Conservation (phyloP, 2,329 filamentous ascomycete genomes). For the Trichoderma atrobrunneum region DNA sequence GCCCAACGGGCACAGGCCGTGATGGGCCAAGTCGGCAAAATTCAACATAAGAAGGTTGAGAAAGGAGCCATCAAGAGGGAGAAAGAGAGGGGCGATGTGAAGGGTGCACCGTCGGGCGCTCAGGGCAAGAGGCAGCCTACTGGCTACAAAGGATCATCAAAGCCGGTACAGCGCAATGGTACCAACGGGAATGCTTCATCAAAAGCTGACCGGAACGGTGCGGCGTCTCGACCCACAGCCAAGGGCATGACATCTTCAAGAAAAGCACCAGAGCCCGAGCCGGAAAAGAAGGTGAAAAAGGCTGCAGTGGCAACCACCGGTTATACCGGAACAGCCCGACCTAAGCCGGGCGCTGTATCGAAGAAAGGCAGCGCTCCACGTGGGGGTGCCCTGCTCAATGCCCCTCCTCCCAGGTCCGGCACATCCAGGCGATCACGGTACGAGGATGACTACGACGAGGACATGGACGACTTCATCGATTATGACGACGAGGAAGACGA, state of each 20-base stretch:
- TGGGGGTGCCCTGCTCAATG: constrained; percentile 42
- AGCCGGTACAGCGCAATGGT: constrained; percentile 29
- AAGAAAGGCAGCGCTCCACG: constrained; percentile 37
- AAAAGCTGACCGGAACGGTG: constrained; percentile 8
- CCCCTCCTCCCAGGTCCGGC: constrained; percentile 28
- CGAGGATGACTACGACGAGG: constrained; percentile 61
- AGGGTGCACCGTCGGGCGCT: constrained; percentile 29
- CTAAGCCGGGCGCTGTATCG: constrained; percentile 41
- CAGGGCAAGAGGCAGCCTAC: constrained; percentile 26
- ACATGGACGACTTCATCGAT: constrained; percentile 60
- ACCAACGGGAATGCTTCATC: constrained; percentile 19
- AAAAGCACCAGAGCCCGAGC: constrained; percentile 31
- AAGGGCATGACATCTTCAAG: constrained; percentile 21
- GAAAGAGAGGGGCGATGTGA: constrained; percentile 41
- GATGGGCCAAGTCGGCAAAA: constrained; percentile 64
- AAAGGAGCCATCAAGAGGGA: constrained; percentile 54
- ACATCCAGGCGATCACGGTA: constrained; percentile 39
- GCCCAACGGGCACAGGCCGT: constrained; percentile 63
- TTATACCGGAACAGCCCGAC: constrained; percentile 63
- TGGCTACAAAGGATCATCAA: constrained; percentile 35
- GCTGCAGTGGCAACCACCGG: constrained; percentile 61
- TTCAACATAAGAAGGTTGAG: constrained; percentile 72
- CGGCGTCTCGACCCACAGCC: constrained; percentile 9
- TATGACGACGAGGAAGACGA: constrained; percentile 57
- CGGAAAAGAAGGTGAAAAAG: constrained; percentile 60